Percentiles rank a stretch among this genome's conserved stretches.
Conservation (phyloP, 768 basidiomycete species). For the Tylopilus cervinicoccineus region DNA sequence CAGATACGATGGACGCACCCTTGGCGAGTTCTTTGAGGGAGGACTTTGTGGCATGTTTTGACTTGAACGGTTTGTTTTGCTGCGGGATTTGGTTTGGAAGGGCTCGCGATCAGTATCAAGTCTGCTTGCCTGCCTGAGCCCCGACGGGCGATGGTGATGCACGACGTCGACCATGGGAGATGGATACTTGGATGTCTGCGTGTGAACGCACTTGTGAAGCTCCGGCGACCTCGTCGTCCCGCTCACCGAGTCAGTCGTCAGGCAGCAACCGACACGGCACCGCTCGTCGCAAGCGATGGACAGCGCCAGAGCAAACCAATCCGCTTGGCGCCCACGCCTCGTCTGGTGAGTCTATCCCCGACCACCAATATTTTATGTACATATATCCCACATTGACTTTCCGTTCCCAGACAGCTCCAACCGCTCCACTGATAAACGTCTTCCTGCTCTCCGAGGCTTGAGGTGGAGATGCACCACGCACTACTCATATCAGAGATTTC, state of each 20-base stretch:
- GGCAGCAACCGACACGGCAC: too few relatives aligned
- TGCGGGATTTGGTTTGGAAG: conserved; percentile 24
- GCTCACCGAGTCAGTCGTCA: too few relatives aligned
- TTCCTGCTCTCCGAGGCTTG: too few relatives aligned
- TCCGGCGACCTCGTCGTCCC: too few relatives aligned
- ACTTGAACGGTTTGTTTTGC: conserved; percentile 93
- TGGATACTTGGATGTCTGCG: neutral
- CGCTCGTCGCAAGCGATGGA: too few relatives aligned
- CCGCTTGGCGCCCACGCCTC: too few relatives aligned
- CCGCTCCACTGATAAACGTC: too few relatives aligned
- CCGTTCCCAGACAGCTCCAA: neutral
- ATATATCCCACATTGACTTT: too few relatives aligned
- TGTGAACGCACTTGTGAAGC: conserved; percentile 1
- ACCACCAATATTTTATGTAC: too few relatives aligned
- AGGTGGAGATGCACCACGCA: conserved; percentile 23
- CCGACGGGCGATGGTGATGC: conserved; percentile 69
- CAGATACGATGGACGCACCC: conserved; percentile 42
- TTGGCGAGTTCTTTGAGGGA: conserved; percentile 81
- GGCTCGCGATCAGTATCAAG: neutral
- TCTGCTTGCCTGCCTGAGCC: conserved; percentile 68
- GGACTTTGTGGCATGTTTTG: conserved; percentile 84
- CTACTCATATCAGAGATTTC: conserved; percentile 21
- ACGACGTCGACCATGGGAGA: conserved; percentile 38
- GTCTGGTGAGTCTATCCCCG: too few relatives aligned
- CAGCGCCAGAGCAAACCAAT: neutral